phyloP scores from a whole-genome alignment of 2,329 filamentous ascomycete genomes.

The Fonsecaea nubica region DNA sequence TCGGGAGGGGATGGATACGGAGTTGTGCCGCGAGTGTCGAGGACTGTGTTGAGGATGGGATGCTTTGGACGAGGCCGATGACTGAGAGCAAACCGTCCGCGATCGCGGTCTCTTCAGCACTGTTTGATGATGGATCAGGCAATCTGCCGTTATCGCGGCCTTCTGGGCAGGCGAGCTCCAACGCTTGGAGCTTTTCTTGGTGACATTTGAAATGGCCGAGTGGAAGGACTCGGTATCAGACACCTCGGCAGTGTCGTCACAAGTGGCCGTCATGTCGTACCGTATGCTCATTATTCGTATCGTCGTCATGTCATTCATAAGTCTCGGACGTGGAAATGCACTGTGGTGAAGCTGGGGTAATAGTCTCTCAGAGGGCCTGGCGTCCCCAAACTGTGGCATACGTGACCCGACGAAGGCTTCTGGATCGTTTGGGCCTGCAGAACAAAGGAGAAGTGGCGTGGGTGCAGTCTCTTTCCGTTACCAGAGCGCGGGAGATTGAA shows the following conservation, averaged over 20 bases:
- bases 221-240: slow-evolving; percentile 37
- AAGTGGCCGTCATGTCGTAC: slow-evolving; percentile 9
- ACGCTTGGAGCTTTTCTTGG: slow-evolving; percentile 5
- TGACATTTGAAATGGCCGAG: slow-evolving; percentile 31
- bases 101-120: background rate
- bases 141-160: slow-evolving; percentile 1
- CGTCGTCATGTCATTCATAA: slow-evolving; percentile 20
- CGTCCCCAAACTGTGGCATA: background rate
- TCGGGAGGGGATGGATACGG: slow-evolving; percentile 21
- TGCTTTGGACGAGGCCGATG: background rate
- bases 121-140: background rate
- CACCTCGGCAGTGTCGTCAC: slow-evolving; percentile 7
- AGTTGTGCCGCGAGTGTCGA: slow-evolving; percentile 13
- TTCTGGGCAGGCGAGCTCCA: background rate
- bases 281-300: slow-evolving; percentile 25
- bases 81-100: slow-evolving; percentile 5
- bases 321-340: background rate
- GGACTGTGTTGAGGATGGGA: slow-evolving; percentile 6
- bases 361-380: slow-evolving; percentile 6
- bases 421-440: background rate
- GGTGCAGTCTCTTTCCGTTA: background rate
- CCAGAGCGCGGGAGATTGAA: background rate
- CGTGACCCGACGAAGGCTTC: background rate
- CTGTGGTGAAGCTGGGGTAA: background rate
- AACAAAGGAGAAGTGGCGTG: background rate